These are phyloP conservation scores for Aristolochia fimbriata DNA, from an alignment of 164 flowering plant genomes.

Conservation along the genomic window DNA sequence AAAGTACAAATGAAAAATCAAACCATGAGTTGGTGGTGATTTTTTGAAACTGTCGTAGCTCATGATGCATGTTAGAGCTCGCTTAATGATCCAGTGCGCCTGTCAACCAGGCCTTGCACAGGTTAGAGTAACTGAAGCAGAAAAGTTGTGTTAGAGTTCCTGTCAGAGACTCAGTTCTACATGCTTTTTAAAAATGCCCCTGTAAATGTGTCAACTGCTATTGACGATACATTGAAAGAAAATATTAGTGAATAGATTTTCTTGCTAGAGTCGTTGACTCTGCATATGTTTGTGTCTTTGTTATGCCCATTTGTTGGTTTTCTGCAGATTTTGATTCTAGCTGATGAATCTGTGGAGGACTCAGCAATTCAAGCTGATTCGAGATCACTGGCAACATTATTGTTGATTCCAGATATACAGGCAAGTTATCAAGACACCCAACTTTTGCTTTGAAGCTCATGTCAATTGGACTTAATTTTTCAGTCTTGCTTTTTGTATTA, in stretches of 20 bases:
- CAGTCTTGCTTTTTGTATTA: too few species aligned
- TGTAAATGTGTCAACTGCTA: too few species aligned
- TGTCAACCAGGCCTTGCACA: constrained; percentile 92
- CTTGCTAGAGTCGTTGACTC: not conserved
- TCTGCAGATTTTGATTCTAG: constrained; percentile 70
- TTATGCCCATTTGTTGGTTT: not conserved
- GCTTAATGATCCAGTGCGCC: constrained; percentile 89
- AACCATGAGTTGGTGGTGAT: constrained; percentile 81
- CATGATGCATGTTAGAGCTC: constrained; percentile 95
- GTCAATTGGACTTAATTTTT: too few species aligned
- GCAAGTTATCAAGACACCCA: constrained; percentile 16
- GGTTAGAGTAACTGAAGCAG: constrained; percentile 25
- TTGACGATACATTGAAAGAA: too few species aligned
- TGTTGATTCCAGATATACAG: constrained; percentile 85
- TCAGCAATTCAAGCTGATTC: constrained; percentile 92
- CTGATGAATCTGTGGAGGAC: constrained; percentile 88
- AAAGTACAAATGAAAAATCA: too few species aligned
- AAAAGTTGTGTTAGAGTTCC: not conserved
- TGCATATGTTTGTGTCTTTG: not conserved
- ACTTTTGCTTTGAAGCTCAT: not conserved
- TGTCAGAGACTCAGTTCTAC: not conserved
- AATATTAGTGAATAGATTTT: too few species aligned
- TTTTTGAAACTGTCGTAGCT: constrained; percentile 85
- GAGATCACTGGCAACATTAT: constrained; percentile 77
- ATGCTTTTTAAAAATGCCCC: not conserved